Evolutionary conservation across 495 filamentous ascomycete genomes (phyloP).

Genomic region (Apiosordaria backusii): DNA sequence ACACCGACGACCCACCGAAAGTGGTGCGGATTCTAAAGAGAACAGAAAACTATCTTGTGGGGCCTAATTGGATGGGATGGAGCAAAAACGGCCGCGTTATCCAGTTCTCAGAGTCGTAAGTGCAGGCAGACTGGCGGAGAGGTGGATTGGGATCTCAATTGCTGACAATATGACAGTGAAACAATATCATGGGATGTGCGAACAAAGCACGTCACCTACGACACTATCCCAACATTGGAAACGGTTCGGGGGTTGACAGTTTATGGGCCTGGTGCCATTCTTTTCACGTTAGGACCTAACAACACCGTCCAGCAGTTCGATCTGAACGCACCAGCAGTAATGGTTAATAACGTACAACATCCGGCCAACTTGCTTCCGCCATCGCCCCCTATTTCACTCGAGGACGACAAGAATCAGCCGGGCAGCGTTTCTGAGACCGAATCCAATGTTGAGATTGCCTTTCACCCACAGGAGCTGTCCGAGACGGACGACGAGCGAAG

Average conservation of each 20-base stretch:
- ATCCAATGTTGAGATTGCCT: conserved; percentile 43
- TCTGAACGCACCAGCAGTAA: conserved; percentile 67
- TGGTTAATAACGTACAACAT: conserved; percentile 83
- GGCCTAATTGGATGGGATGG: conserved; percentile 96
- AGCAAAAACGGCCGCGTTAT: conserved; percentile 96
- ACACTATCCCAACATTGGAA: conserved; percentile 79
- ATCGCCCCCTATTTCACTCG: conserved; percentile 71
- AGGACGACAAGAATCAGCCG: conserved; percentile 48
- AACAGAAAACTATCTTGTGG: conserved; percentile 66
- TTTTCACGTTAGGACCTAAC: conserved; percentile 88
- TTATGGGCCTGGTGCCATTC: conserved; percentile 82
- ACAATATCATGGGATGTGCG: conserved; percentile 94
- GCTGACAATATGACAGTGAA: conserved; percentile 57
- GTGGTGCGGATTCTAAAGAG: conserved; percentile 85
- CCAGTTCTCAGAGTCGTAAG: conserved; percentile 89
- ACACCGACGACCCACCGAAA: conserved; percentile 68
- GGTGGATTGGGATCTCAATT: not conserved
- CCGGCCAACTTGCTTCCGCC: conserved; percentile 69
- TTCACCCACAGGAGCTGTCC: conserved; percentile 52
- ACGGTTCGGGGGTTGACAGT: conserved; percentile 77
- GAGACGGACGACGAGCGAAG: conserved; percentile 64
- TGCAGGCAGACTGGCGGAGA: conserved; percentile 17
- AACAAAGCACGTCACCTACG: conserved; percentile 90
- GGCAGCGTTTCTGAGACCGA: conserved; percentile 43
- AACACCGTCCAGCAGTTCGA: conserved; percentile 93